phyloP scores from a whole-genome alignment of 1,139 yeast species.

The Meyerozyma sp. region DNA sequence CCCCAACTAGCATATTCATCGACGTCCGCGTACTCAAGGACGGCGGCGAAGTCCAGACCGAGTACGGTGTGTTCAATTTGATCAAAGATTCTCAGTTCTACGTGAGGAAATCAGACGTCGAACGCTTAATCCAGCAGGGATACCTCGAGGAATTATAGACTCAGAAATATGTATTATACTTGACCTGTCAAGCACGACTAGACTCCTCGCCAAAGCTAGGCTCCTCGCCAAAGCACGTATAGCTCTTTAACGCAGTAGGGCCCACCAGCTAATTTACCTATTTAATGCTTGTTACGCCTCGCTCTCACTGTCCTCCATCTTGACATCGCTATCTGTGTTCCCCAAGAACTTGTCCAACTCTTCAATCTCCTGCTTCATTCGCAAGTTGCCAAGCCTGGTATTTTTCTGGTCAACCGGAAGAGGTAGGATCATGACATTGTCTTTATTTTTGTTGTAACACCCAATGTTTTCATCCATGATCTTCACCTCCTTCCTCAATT shows the following conservation, averaged over 20 bases:
- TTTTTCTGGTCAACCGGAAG: conserved; percentile 60
- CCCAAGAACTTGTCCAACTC: conserved; percentile 20
- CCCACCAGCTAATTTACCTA: background rate
- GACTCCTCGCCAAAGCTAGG: background rate
- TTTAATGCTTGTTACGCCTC: background rate
- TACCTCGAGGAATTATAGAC: conserved; percentile 66
- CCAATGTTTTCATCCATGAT: conserved; percentile 55
- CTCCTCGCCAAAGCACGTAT: background rate
- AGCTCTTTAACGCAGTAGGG: too few species aligned
- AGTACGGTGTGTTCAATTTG: conserved; percentile 90
- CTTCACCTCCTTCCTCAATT: conserved; percentile 52
- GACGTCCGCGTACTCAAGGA: conserved; percentile 91
- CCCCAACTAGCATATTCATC: conserved; percentile 86
- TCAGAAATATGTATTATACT: background rate
- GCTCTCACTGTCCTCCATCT: conserved; percentile 1
- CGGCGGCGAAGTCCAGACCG: conserved; percentile 97
- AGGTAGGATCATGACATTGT: conserved; percentile 52
- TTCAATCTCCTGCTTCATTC: conserved; percentile 33
- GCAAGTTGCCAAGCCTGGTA: conserved; percentile 48
- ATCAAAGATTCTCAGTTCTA: conserved; percentile 95
- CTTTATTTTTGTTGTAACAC: conserved; percentile 37
- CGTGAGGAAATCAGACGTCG: conserved; percentile 91
- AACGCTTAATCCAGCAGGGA: conserved; percentile 90
- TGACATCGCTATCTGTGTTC: conserved; percentile 9
- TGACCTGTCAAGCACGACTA: background rate